Conservation (phyloP, 495 filamentous ascomycete genomes). For the Lichina pygmaea region DNA sequence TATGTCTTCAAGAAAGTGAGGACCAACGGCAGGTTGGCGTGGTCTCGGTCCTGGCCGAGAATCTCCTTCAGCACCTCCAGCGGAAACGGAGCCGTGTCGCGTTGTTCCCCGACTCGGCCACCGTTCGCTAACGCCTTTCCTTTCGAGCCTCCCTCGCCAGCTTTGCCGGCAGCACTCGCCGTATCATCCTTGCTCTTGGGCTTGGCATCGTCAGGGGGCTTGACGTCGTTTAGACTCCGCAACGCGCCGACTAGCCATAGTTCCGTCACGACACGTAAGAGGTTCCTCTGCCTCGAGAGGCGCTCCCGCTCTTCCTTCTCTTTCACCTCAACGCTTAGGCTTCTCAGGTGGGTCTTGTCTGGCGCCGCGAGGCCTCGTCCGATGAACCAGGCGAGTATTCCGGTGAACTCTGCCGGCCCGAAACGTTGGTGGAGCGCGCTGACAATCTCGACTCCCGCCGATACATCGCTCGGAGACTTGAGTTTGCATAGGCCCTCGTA, state of each 20-base stretch:
- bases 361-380: slow-evolving; percentile 81
- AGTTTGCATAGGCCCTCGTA: slow-evolving; percentile 84
- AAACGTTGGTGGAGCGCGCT: slow-evolving; percentile 93
- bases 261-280: slow-evolving; percentile 78
- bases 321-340: slow-evolving; percentile 46
- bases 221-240: slow-evolving; percentile 68
- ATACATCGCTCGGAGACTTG: slow-evolving; percentile 71
- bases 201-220: slow-evolving; percentile 55
- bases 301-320: slow-evolving; percentile 95
- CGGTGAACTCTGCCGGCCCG: slow-evolving; percentile 69
- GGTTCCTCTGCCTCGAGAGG: slow-evolving; percentile 54
- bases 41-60: slow-evolving; percentile 76
- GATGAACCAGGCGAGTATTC: slow-evolving; percentile 75
- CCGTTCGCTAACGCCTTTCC: background rate
- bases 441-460: slow-evolving; percentile 73
- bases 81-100: slow-evolving; percentile 38
- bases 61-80: slow-evolving; percentile 92
- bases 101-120: background rate
- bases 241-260: slow-evolving; percentile 84
- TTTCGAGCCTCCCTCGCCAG: background rate
- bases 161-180: background rate
- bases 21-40: slow-evolving; percentile 68
- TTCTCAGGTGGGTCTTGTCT: slow-evolving; percentile 63
- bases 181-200: slow-evolving; percentile 22
- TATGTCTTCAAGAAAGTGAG: slow-evolving; percentile 92